Evolutionary conservation across 495 filamentous ascomycete genomes (phyloP), one percentile per base, ranked within the genome.

Genomic region (Penicillium argentinense): DNA sequence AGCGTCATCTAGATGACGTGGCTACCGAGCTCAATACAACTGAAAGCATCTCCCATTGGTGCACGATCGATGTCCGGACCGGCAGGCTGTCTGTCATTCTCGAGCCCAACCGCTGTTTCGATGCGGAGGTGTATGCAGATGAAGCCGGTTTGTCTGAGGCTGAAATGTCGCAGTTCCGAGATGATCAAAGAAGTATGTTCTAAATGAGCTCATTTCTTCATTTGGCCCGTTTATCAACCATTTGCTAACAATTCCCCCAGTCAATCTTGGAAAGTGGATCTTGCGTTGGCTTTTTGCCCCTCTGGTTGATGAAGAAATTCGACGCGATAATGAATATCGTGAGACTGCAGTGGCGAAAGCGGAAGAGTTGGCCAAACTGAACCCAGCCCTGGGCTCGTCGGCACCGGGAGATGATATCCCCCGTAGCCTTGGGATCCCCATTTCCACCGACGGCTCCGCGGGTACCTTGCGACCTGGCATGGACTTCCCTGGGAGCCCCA

Each of bases 231-330:
- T n/a, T n/a, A n/a, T n/a, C n/a, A n/a, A n/a, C n/a, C n/a, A n/a
- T n/a, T n/a, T 27, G 54, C 48, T 56, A 21, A 64, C 59, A 21
- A 55, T 9, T 6, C n/a, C 17, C 8, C 30, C 29, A 96, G 90
- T 98, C 60, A 97, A 96, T 64, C 82, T 97, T 41, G 93, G 93
- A 3, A 96, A 95, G 74, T 98, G 93, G 93, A 80, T 97, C 42
- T 75, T 98, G 33, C 83, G 93, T 37, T 96, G 96, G 67, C 79
- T 98, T 2, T 98, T 98, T 64, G 83, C 83, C 17, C 86, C 85
- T 28, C 75, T 98, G 30, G 88, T 97, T 32, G 87, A 92, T 47
- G 89, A 95, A 64, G 87, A 97, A 66, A 86, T 95, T 51, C 78
- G 78, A 44, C 83, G 88, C 25, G 93, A 98, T 59, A 81, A 84